Conservation (phyloP, 768 basidiomycete genomes). For the Sarcomyxa edulis region DNA sequence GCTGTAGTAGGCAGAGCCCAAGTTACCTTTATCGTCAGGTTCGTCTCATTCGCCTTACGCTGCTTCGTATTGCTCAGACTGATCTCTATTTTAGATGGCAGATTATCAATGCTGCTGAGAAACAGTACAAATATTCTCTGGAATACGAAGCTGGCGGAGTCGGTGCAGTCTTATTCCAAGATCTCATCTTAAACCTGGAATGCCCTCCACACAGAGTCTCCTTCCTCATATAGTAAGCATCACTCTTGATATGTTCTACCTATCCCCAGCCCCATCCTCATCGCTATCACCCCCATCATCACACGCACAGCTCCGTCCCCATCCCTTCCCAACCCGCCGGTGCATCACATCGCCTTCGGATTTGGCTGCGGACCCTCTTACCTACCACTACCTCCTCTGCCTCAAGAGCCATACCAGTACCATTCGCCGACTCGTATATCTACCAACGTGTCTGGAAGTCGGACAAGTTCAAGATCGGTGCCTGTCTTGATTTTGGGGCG, state of each 20-base stretch:
- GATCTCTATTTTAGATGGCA: conserved; percentile 43
- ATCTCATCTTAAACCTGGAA: conserved; percentile 46
- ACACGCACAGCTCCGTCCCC: conserved; percentile 42
- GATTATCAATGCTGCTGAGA: conserved; percentile 28
- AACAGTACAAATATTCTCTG: conserved; percentile 48
- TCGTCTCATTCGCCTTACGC: conserved; percentile 9
- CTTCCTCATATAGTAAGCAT: conserved; percentile 58
- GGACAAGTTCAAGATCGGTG: conserved; percentile 58
- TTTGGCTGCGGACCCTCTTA: conserved; percentile 52
- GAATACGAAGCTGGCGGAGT: conserved; percentile 65
- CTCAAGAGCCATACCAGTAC: conserved; percentile 29
- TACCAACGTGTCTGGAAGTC: conserved; percentile 66
- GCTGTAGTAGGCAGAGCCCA: conserved; percentile 50
- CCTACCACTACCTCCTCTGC: conserved; percentile 21
- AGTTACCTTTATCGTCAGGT: conserved; percentile 54
- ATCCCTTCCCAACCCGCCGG: conserved; percentile 47
- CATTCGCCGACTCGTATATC: conserved; percentile 44
- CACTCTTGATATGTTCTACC: conserved; percentile 1
- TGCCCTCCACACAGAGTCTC: conserved; percentile 47
- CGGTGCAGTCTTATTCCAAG: conserved; percentile 47
- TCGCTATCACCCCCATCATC: conserved; percentile 4
- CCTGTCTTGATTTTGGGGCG: conserved; percentile 46
- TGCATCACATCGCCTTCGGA: conserved; percentile 56
- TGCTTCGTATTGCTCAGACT: neutral
- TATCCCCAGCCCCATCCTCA: conserved; percentile 1